Base-by-base conservation (phyloP, 257 asterid species). In the Nicotiana tomentosiformis region DNA sequence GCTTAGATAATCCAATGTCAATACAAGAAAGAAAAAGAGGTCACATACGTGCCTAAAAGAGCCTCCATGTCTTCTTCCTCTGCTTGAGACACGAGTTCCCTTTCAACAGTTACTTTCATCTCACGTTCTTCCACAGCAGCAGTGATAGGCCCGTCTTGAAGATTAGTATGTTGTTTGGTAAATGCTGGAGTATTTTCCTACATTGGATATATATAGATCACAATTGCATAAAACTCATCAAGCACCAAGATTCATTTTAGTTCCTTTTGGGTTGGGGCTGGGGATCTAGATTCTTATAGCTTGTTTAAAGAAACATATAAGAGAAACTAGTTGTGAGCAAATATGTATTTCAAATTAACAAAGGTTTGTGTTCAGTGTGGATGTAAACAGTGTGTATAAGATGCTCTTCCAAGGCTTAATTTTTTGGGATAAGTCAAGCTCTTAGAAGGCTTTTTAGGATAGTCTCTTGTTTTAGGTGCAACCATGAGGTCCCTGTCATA, bases 31-130 rank as follows among this genome's bases (percentile, higher is more conserved):
- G 83, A 30, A 81, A 39, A 83, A 70, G 82, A 83, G 82, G 46
- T 16, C 85, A 91, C 98, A 11, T 91, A 96, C 99, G 97, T 93
- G 95, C 91, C 98, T 92, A 96, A 88, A 88, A 96, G 98, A 77
- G 97, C 97, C 92, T 96, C 99, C 99, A 94, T 96, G 88, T 96
- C 99, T 86, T 94, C 99, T 88, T 96, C 99, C 90, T 94, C 99
- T 4, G 97, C 98, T 84, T 94, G 99, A 74, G 99, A 90, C 78
- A 96, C 98, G 77, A 96, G 98, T 82, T 96, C 99, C 85, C 88
- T 96, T 90, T 93, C 99, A 82, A 96, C 99, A 10, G 97, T 96
- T 83, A 96, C 97, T 86, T 89, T 88, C 92, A 90, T 89, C 88
- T 91, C 98, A 88, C 87, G 84, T 85, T 93, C 97, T 43, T 86